Percentiles rank a stretch among this genome's conserved stretches.
Evolutionary conservation across 768 basidiomycete species (phyloP).

Genomic region (Trametes cinnabarina): DNA sequence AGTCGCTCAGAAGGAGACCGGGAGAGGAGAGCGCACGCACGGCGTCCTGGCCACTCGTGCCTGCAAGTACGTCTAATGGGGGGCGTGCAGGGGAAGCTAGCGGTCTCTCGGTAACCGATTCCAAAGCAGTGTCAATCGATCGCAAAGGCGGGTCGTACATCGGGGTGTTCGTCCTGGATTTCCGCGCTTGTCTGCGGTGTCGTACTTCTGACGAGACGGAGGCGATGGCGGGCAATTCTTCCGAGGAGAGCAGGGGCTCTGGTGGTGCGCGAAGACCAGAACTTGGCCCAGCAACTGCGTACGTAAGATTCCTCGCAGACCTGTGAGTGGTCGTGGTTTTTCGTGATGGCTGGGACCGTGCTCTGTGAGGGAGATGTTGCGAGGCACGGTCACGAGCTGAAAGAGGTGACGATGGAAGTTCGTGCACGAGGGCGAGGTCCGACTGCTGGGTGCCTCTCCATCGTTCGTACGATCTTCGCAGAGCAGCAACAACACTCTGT

Average conservation of each 20-base stretch:
- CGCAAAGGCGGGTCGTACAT: background rate
- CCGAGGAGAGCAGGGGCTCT: background rate
- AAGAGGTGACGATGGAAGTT: background rate
- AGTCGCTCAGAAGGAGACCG: background rate
- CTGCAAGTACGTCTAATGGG: background rate
- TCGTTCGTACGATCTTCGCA: background rate
- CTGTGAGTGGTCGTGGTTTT: background rate
- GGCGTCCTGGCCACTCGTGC: background rate
- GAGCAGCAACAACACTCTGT: slow-evolving; percentile 10
- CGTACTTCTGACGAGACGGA: background rate
- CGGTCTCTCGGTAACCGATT: background rate
- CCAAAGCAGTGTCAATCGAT: slow-evolving; percentile 4
- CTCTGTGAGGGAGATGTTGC: background rate
- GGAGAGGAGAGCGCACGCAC: background rate
- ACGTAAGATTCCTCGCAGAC: background rate
- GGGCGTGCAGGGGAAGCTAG: background rate
- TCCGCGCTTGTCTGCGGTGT: background rate
- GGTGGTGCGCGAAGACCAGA: background rate
- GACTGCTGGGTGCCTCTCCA: background rate
- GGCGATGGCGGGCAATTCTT: background rate
- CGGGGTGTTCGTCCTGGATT: background rate
- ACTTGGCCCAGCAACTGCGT: background rate
- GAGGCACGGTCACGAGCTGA: background rate
- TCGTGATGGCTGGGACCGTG: background rate
- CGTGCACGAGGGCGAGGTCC: background rate